These are phyloP conservation scores for Malus hybrid DNA, from an alignment of 331 rosid genomes.

Conservation along the genomic window DNA sequence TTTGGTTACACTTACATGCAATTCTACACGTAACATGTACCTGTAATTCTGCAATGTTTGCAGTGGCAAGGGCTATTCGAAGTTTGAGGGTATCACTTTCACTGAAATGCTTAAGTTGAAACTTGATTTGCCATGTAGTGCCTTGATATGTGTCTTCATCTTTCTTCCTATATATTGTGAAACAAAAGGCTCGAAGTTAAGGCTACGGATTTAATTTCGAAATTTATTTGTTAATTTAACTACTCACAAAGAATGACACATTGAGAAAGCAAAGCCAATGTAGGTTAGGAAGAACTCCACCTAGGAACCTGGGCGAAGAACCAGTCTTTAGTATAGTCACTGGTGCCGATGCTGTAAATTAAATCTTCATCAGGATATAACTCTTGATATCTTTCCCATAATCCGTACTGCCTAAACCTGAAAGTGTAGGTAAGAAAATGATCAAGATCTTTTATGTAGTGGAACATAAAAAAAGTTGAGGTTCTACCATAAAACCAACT, in stretches of 20 bases:
- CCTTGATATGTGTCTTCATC: conserved; percentile 46
- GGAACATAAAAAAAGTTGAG: too few relatives aligned
- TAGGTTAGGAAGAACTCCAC: conserved; percentile 16
- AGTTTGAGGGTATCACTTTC: conserved; percentile 30
- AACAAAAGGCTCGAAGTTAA: neutral
- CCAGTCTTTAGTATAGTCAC: conserved; percentile 79
- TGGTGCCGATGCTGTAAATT: conserved; percentile 57
- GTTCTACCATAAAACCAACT: too few relatives aligned
- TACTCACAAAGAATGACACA: neutral
- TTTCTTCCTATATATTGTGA: conserved; percentile 34
- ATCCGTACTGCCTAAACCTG: conserved; percentile 86
- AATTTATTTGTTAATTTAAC: too few relatives aligned
- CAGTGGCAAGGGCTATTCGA: conserved; percentile 69
- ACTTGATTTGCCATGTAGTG: conserved; percentile 79
- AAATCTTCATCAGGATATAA: conserved; percentile 70
- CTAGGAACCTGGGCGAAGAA: conserved; percentile 81
- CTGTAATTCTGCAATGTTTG: conserved; percentile 54
- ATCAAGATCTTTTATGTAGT: neutral
- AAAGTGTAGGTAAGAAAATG: neutral
- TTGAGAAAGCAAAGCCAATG: neutral
- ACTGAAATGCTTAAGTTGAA: conserved; percentile 32
- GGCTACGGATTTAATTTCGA: neutral
- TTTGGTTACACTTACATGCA: neutral
- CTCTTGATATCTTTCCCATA: conserved; percentile 85
- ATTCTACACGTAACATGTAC: conserved; percentile 12